phyloP scores from a whole-genome alignment of 495 filamentous ascomycete genomes.

The Podospora didyma region DNA sequence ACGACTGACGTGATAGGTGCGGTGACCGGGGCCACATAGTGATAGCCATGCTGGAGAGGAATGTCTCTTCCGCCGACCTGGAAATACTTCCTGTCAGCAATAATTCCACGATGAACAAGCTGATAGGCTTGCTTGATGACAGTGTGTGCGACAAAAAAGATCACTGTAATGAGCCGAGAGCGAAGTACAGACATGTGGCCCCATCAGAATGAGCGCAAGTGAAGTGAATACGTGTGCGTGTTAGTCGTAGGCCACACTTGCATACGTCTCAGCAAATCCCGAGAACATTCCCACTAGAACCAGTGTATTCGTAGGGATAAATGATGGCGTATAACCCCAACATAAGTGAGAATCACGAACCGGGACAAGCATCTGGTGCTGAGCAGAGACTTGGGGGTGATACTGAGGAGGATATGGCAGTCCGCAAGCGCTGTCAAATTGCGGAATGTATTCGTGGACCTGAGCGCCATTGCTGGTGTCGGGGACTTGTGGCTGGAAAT shows the following conservation, averaged over 20 bases:
- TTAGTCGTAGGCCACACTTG: neutral
- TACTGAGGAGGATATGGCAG: neutral
- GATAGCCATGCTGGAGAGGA: neutral
- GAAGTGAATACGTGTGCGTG: neutral
- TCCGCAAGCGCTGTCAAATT: constrained; percentile 25
- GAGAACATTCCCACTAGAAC: neutral
- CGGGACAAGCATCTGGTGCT: neutral
- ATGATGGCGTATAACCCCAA: neutral
- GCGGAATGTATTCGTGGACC: constrained; percentile 42
- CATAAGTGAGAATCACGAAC: neutral
- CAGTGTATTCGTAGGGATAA: neutral
- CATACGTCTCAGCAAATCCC: neutral
- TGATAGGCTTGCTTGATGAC: too few relatives aligned
- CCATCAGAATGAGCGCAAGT: too few relatives aligned
- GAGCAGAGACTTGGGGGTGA: neutral
- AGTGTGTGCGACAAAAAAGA: too few relatives aligned
- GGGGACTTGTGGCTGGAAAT: constrained; percentile 46
- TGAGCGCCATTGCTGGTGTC: constrained; percentile 42
- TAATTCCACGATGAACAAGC: too few relatives aligned
- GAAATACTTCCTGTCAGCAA: too few relatives aligned
- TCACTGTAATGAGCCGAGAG: too few relatives aligned
- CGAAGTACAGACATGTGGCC: too few relatives aligned
- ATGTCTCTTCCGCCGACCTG: neutral
- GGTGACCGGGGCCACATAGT: neutral
- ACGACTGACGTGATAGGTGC: constrained; percentile 13